Conservation (phyloP, 495 filamentous ascomycete genomes). For the Neurospora sp. region DNA sequence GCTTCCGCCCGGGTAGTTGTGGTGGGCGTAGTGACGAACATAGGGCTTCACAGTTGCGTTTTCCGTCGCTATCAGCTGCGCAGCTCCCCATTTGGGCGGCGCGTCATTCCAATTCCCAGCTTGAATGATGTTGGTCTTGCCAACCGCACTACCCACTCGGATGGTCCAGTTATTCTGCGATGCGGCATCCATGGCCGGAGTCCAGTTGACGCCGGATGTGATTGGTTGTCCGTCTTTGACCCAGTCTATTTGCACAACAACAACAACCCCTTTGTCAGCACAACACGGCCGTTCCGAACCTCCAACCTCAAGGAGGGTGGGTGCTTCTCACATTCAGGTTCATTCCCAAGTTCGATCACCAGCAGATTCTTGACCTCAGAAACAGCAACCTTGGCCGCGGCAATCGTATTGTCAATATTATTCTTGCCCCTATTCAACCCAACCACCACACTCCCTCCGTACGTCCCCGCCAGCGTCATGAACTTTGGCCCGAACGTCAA, state of each 20-base stretch:
- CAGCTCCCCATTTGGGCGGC: constrained; percentile 41
- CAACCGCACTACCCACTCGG: constrained; percentile 38
- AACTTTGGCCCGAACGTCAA: constrained; percentile 49
- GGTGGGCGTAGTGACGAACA: constrained; percentile 45
- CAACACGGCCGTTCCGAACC: constrained; percentile 2
- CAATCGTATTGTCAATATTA: constrained; percentile 45
- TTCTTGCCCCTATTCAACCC: constrained; percentile 49
- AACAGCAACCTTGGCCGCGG: constrained; percentile 40
- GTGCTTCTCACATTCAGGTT: constrained; percentile 43
- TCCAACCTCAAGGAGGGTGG: neutral
- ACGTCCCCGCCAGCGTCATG: constrained; percentile 40
- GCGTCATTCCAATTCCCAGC: constrained; percentile 49
- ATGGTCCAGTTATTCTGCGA: constrained; percentile 47
- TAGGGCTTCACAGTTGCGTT: constrained; percentile 40
- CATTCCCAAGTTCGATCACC: constrained; percentile 52
- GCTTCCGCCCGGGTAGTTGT: constrained; percentile 50
- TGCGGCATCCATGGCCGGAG: constrained; percentile 38
- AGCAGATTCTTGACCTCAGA: constrained; percentile 39
- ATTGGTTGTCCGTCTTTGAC: constrained; percentile 39
- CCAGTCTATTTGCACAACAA: constrained; percentile 23
- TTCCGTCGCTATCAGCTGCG: constrained; percentile 34
- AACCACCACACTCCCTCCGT: constrained; percentile 43
- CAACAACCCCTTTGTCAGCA: neutral
- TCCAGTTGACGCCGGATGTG: constrained; percentile 41
- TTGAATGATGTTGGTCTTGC: constrained; percentile 37